Conservation (phyloP, 805 yeast species). For the Barnettozyma vustinii region DNA sequence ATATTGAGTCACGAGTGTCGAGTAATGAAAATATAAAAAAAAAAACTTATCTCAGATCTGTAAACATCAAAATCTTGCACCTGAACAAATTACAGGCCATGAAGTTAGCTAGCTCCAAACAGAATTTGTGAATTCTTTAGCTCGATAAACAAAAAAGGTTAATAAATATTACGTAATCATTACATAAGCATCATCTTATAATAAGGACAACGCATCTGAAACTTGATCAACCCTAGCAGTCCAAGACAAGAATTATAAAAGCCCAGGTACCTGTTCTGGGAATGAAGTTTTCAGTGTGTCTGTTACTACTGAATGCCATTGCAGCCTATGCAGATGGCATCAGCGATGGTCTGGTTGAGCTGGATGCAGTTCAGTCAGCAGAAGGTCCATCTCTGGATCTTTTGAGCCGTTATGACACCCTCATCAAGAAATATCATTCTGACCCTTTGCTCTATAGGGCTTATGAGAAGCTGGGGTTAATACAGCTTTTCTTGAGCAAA, state of each 20-base stretch:
- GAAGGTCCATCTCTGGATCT: conserved; percentile 21
- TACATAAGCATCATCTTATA: background rate
- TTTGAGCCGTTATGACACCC: conserved; percentile 15
- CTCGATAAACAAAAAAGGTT: no score
- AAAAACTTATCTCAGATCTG: no score
- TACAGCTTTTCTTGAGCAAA: conserved; percentile 52
- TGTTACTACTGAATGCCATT: background rate
- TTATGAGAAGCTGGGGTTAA: conserved; percentile 54
- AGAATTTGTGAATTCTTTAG: no score
- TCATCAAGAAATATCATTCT: conserved; percentile 10
- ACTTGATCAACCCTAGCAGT: background rate
- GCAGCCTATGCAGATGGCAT: background rate
- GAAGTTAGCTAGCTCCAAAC: no score
- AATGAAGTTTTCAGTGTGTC: background rate
- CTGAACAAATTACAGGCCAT: no score
- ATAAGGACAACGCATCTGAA: background rate
- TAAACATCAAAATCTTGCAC: no score
- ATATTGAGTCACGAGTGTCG: no score
- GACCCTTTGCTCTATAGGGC: conserved; percentile 35
- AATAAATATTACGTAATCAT: background rate
- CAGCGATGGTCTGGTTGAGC: background rate
- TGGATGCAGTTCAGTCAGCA: conserved; percentile 13
- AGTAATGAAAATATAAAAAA: no score
- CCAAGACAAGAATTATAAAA: no score
- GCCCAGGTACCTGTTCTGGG: background rate